Base-by-base conservation (phyloP, 2,329 filamentous ascomycete genomes). In the Talaromyces sp. region DNA sequence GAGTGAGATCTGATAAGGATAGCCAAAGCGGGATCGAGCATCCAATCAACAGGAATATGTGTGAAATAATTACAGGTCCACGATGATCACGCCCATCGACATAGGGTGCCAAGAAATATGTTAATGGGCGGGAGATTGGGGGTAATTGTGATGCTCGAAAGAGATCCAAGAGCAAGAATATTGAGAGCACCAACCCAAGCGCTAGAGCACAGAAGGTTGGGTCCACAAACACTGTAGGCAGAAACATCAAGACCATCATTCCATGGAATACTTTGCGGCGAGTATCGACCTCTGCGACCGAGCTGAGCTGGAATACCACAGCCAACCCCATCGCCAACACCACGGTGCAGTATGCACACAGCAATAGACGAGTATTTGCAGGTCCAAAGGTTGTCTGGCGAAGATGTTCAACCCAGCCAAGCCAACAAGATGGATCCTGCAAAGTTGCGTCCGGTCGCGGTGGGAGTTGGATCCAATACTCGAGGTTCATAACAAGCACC, bases 211-310 rank as follows among this genome's bases (percentile, higher is more conserved):
- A 86, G 71, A 90, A 97, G 36, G 87, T 81, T 1, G 94, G 93
- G 70, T 99, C 94, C 58, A 97, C 77, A 68, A 86, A 97, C 2
- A 88, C 89, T 1, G 90, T 86, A 0, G 94, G 92, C 2, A 97
- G 80, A 51, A 99, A 87, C 90, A 99, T 97, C 51, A 86, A 86
- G 7, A 97, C 93, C 89, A 97, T 97, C 82, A 93, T 96, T 62
- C 95, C 95, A 72, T 99, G 94, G 71, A 99, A 99, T 20, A 97
- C 90, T 73, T 99, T 99, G 46, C 94, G 86, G 45, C 94, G 85
- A 1, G 94, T 99, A 74, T 99, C 94, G 42, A 99, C 93, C 73
- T 97, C 92, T 61, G 89, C 92, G 45, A 90, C 78, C 3, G 85
- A 79, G 36, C 88, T 89, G 33, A 96, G 82, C 37, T 81, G 84